phyloP scores from a whole-genome alignment of 805 yeast genomes.

The Cyberlindnera suaveolens region DNA sequence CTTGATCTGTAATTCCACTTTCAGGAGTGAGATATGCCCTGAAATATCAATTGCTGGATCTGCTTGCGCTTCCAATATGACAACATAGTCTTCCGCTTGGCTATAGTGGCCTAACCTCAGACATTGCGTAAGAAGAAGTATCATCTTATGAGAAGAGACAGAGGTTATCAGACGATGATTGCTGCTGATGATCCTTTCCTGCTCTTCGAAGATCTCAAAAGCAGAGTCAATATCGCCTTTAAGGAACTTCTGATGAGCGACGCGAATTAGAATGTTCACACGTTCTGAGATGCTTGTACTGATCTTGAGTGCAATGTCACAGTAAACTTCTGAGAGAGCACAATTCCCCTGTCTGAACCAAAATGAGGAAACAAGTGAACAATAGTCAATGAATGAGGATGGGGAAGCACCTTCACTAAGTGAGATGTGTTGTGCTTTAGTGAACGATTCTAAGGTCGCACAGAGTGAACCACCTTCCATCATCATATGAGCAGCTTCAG shows the following conservation, averaged over 20 bases:
- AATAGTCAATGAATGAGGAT: slow-evolving; percentile 34
- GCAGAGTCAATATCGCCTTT: slow-evolving; percentile 37
- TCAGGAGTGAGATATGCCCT: slow-evolving; percentile 24
- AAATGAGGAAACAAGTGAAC: slow-evolving; percentile 38
- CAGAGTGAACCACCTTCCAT: slow-evolving; percentile 43
- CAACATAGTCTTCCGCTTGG: slow-evolving; percentile 21
- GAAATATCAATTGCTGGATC: slow-evolving; percentile 23
- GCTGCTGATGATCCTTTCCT: slow-evolving; percentile 9
- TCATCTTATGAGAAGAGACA: slow-evolving; percentile 34
- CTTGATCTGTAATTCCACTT: slow-evolving; percentile 17
- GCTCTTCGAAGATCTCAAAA: slow-evolving; percentile 32
- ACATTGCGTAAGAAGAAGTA: slow-evolving; percentile 31
- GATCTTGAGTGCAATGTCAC: slow-evolving; percentile 38
- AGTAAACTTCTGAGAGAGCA: slow-evolving; percentile 40
- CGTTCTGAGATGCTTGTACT: slow-evolving; percentile 34
- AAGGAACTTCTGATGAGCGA: slow-evolving; percentile 30
- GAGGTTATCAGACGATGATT: slow-evolving; percentile 30
- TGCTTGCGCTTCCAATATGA: slow-evolving; percentile 18
- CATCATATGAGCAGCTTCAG: slow-evolving; percentile 52
- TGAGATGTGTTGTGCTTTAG: slow-evolving; percentile 50
- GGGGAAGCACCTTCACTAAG: slow-evolving; percentile 36
- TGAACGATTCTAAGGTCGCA: slow-evolving; percentile 46
- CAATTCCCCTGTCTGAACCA: slow-evolving; percentile 50
- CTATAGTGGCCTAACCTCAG: slow-evolving; percentile 22
- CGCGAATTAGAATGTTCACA: slow-evolving; percentile 33